phyloP scores from a whole-genome alignment of 352 stramenopile species.

The Pythium chondricola region DNA sequence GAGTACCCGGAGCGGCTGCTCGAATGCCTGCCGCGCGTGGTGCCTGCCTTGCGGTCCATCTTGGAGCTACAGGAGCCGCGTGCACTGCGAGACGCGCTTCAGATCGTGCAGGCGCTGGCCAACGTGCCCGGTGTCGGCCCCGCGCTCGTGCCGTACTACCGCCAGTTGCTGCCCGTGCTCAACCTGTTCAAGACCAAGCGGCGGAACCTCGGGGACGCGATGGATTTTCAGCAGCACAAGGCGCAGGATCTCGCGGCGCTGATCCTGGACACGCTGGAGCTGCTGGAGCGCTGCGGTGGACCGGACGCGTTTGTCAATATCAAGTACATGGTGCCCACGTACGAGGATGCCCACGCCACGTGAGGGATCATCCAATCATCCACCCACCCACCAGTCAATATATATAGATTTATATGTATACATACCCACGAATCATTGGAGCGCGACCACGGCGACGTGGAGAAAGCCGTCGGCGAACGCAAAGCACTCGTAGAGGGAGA shows the following conservation, averaged over 20 bases:
- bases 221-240: constrained; percentile 87
- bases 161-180: constrained; percentile 85
- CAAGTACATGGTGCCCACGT: constrained; percentile 97
- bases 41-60: constrained; percentile 61
- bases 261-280: constrained; percentile 84
- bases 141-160: constrained; percentile 89
- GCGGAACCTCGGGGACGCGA: constrained; percentile 86
- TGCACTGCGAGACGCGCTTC: constrained; percentile 45
- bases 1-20: constrained; percentile 55
- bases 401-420: neutral
- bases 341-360: constrained; percentile 62
- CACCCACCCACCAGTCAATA: neutral
- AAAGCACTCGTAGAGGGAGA: constrained; percentile 58
- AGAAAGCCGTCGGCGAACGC: constrained; percentile 75
- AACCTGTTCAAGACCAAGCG: constrained; percentile 89
- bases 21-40: constrained; percentile 54
- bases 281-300: constrained; percentile 80
- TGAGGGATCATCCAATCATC: constrained; percentile 10
- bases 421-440: neutral
- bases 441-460: constrained; percentile 38
- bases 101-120: constrained; percentile 58
- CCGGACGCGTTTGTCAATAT: constrained; percentile 91
- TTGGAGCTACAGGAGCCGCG: constrained; percentile 58
- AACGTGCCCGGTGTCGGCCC: constrained; percentile 54
- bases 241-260: constrained; percentile 78